A percentile compares a stretch with the other conserved stretches of the same genome.
These are phyloP conservation scores for Salix brachista DNA, from an alignment of 345 rosid species.

Conservation along the genomic window DNA sequence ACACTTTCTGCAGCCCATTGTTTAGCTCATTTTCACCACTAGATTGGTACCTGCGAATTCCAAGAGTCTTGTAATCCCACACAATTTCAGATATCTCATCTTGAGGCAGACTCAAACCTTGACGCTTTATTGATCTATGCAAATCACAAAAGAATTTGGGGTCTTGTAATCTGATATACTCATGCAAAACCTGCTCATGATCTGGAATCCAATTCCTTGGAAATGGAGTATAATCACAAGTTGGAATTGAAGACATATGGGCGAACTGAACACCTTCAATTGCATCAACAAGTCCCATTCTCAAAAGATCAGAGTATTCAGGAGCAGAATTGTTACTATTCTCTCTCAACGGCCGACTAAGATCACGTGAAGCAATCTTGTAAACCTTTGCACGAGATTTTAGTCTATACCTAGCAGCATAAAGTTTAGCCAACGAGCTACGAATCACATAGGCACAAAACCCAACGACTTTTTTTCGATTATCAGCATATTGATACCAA, in stretches of 20 bases:
- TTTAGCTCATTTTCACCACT: slow-evolving; percentile 1
- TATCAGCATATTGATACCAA: slow-evolving; percentile 93
- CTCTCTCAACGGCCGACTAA: slow-evolving; percentile 78
- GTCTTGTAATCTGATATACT: slow-evolving; percentile 73
- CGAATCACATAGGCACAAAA: slow-evolving; percentile 95
- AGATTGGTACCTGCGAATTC: slow-evolving; percentile 44
- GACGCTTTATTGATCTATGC: slow-evolving; percentile 55
- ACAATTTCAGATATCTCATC: slow-evolving; percentile 79
- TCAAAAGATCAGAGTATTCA: slow-evolving; percentile 89
- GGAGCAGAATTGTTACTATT: slow-evolving; percentile 79
- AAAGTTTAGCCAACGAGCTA: slow-evolving; percentile 90
- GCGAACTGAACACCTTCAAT: slow-evolving; percentile 94
- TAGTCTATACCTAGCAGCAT: slow-evolving; percentile 91
- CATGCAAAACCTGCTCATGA: slow-evolving; percentile 72
- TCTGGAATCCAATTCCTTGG: slow-evolving; percentile 84
- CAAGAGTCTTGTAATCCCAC: slow-evolving; percentile 86
- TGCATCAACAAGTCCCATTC: slow-evolving; percentile 94
- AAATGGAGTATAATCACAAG: slow-evolving; percentile 89
- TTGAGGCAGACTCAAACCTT: slow-evolving; percentile 72
- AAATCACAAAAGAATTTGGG: slow-evolving; percentile 77
- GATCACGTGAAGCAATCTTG: slow-evolving; percentile 74
- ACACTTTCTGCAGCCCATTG: neutral
- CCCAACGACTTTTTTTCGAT: slow-evolving; percentile 83
- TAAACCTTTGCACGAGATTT: slow-evolving; percentile 97
- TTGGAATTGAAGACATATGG: slow-evolving; percentile 84